Base-by-base conservation (phyloP, 208 protist genomes). In the Trypanosoma avium region DNA sequence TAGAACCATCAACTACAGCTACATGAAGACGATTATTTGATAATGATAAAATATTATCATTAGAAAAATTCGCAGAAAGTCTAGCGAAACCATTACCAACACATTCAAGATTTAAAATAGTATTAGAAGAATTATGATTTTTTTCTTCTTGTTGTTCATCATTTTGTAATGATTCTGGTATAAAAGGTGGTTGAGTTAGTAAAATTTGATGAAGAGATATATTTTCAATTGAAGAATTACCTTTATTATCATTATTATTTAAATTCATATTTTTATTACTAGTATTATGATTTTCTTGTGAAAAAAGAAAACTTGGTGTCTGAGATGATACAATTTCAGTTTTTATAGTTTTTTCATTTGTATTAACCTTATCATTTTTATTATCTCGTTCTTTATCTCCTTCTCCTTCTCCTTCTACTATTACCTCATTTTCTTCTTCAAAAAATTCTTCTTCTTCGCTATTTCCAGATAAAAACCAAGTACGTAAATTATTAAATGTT, bases 1-100 rank as follows among this genome's bases (percentile, higher is more conserved):
- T 32, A 4, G 53, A 49, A 45, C 67, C 80, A 43, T 89, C 78
- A 0, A 80, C 32, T 12, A 92, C 75, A 24, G 82, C 35, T 36
- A 86, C 73, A 10, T 77, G 78, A 33, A 75, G 82, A 32, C n/a
- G n/a, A n/a, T 0, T n/a, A 30, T 22, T 0, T 21, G 38, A 46
- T 17, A 33, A 49, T 15, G 6, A 17, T 0, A 36, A 38, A 45
- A 17, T 24, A 17, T 46, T 40, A 26, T 15, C 49, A 17, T 21
- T 35, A 0, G 35, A 30, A 42, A 19, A 26, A 4, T 12, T n/a
- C n/a, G n/a, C 29, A 62, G 42, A 61, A n/a, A 74, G 58, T 15
- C 15, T 26, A 0, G 47, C 67, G 12, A 73, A 36, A 12, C 56
- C 57, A 32, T 46, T 26, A 21, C 56, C 15, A 27, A 59, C 55